Percentiles rank a stretch among this genome's conserved stretches.
These are phyloP conservation scores for Backusella tuberculispora DNA, from an alignment of 192 early-diverging fungal genomes.

Conservation along the genomic window DNA sequence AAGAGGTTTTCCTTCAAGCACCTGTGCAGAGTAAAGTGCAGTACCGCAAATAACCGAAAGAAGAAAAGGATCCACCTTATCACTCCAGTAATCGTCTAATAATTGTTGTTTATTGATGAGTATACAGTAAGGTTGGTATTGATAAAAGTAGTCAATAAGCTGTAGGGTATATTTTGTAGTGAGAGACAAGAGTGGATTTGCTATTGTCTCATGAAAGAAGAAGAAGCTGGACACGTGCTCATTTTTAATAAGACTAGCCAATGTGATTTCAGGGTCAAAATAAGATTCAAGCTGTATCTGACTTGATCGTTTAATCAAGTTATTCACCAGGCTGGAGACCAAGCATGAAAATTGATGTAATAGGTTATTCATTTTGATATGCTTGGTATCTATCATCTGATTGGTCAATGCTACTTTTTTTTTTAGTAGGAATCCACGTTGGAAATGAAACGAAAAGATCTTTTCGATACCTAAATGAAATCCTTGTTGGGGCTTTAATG, in stretches of 20 bases:
- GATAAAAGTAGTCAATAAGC: slow-evolving; percentile 29
- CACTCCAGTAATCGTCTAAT: slow-evolving; percentile 31
- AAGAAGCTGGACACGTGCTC: background rate
- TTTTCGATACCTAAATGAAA: background rate
- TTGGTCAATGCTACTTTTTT: background rate
- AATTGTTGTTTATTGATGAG: slow-evolving; percentile 28
- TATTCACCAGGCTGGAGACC: background rate
- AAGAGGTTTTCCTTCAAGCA: slow-evolving; percentile 18
- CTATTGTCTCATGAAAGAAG: background rate
- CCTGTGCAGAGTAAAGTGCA: slow-evolving; percentile 7
- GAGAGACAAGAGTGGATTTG: slow-evolving; percentile 21
- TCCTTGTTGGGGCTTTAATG: background rate
- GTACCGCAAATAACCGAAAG: slow-evolving; percentile 28
- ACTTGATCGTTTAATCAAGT: background rate
- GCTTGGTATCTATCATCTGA: background rate
- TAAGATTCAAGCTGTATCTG: background rate
- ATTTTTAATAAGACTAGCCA: background rate
- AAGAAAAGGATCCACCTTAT: slow-evolving; percentile 27
- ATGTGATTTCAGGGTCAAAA: background rate
- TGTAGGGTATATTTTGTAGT: slow-evolving; percentile 20
- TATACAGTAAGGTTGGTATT: slow-evolving; percentile 17
- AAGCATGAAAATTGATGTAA: background rate
- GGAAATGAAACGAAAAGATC: background rate
- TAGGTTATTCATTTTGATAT: background rate
- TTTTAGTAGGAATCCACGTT: background rate